Base-by-base conservation (phyloP, 805 yeast species). In the Kodamaea laetipori region DNA sequence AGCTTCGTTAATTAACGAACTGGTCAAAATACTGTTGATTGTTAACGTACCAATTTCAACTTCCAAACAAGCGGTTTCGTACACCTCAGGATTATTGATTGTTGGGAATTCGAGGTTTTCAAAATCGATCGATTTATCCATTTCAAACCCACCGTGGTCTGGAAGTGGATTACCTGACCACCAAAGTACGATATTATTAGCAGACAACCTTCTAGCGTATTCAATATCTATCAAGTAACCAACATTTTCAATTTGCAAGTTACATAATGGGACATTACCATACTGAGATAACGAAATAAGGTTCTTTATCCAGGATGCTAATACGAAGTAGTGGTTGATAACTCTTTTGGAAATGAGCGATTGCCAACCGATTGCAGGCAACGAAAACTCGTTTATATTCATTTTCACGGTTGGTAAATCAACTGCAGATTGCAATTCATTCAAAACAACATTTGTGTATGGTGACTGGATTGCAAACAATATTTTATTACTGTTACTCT, bases 361-460 rank as follows among this genome's bases (percentile, higher is more conserved):
- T 58, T 88, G 94, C 96, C 97, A 90, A 3, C 90, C 84, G 40
- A 90, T 66, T 4, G 90, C 83, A 8, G 92, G 90, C 23, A 86
- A 61, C 1, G 79, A 66, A 13, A 80, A 56, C 51, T 82, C 86
- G 35, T 79, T 73, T 15, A 79, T 70, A 13, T 74, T 69, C 77
- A 86, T 76, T 44, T 74, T 74, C 27, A 90, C 66, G 1, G 80
- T 70, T 3, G 96, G 95, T 51, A 84, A 73, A 15, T 77, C 81
- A 6, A 66, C 46, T 3, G 82, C 53, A 1, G 80, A 63, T 19
- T 69, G 71, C 28, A 86, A 57, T 4, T 73, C 52, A 41, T 68
- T 73, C 37, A 70, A 46, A 3, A 89, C 53, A 48, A 76, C 76
- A 1, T 63, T 54, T 1, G 78, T 53, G 48, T 67, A 74, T 3